Percentiles rank a stretch among this genome's conserved stretches.
Evolutionary conservation across 129 eudicot genomes (phyloP).

Genomic region (Kitagawia praeruptora): DNA sequence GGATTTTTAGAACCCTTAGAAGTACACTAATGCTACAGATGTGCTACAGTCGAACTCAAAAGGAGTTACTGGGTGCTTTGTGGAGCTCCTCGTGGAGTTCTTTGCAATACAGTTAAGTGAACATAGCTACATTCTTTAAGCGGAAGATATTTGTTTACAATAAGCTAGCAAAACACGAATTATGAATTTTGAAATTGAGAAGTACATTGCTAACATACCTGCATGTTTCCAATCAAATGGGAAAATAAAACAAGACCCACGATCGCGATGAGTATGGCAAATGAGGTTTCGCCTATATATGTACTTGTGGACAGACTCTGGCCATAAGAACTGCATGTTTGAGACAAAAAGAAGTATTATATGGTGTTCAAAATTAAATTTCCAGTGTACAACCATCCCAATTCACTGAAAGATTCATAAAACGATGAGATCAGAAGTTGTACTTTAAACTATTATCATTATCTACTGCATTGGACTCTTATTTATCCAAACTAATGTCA

Average conservation of each 20-base stretch:
- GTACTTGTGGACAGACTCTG: constrained; percentile 76
- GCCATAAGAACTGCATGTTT: constrained; percentile 75
- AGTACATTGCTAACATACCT: constrained; percentile 35
- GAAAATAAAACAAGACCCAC: constrained; percentile 86
- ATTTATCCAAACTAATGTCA: background rate
- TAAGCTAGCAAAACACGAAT: too few species aligned
- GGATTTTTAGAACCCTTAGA: background rate
- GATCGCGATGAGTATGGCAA: constrained; percentile 76
- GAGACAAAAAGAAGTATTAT: background rate
- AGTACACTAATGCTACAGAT: background rate
- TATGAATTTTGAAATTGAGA: too few species aligned
- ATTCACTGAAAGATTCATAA: background rate
- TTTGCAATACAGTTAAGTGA: too few species aligned
- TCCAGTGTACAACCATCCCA: background rate
- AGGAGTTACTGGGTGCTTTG: background rate
- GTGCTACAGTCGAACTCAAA: background rate
- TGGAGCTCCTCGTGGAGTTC: too few species aligned
- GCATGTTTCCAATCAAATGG: constrained; percentile 95
- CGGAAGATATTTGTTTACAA: too few species aligned
- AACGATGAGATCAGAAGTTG: background rate
- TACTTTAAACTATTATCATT: background rate
- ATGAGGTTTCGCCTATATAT: constrained; percentile 64
- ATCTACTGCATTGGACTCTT: background rate
- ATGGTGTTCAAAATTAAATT: background rate
- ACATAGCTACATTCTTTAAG: too few species aligned